phyloP scores from a whole-genome alignment of 1,139 yeast genomes.

The Geotrichum bryndzae region DNA sequence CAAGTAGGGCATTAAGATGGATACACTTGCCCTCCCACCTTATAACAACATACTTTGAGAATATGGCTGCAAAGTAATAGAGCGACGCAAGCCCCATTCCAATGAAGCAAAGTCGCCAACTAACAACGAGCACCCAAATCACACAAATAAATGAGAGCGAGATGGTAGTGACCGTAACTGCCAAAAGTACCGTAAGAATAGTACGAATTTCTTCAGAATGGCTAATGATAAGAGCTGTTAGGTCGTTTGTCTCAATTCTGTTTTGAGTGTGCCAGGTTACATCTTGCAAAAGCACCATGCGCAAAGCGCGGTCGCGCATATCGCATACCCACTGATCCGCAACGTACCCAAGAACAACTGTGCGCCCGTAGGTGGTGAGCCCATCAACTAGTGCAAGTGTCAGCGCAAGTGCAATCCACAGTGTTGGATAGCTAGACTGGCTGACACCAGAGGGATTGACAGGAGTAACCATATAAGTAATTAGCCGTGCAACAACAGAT shows the following conservation, averaged over 20 bases:
- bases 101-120: conserved; percentile 83
- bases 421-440: conserved; percentile 37
- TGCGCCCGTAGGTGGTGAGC: conserved; percentile 46
- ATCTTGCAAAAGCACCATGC: conserved; percentile 47
- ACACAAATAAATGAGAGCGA: conserved; percentile 55
- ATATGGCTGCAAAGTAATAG: conserved; percentile 45
- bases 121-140: conserved; percentile 70
- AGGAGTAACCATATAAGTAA: conserved; percentile 35
- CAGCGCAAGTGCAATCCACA: conserved; percentile 66
- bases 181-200: conserved; percentile 55
- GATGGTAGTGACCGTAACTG: conserved; percentile 48
- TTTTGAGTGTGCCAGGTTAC: conserved; percentile 46
- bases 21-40: conserved; percentile 56
- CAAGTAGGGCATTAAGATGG: conserved; percentile 48
- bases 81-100: conserved; percentile 70
- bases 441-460: neutral
- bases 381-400: conserved; percentile 61
- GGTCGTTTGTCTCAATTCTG: conserved; percentile 46
- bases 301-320: conserved; percentile 49
- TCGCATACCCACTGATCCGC: conserved; percentile 65
- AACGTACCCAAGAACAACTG: conserved; percentile 46
- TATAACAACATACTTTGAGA: conserved; percentile 50
- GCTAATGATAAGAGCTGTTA: conserved; percentile 65
- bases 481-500: conserved; percentile 61
- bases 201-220: conserved; percentile 73